Evolutionary conservation across 1,139 yeast species (phyloP), one percentile per base, ranked within the genome.

Genomic region (Hyphopichia pseudoburtonii): DNA sequence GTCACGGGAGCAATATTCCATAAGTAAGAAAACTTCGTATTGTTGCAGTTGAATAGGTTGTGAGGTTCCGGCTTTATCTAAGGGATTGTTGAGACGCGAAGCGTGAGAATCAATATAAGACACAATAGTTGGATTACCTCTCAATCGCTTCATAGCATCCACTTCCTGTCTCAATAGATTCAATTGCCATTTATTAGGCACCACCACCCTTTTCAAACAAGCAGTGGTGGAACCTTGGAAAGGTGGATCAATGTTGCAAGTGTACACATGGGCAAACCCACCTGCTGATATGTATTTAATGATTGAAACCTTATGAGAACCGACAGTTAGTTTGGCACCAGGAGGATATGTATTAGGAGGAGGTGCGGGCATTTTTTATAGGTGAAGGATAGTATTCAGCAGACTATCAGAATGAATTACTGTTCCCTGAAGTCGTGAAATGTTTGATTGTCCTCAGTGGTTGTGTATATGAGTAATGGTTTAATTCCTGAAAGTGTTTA

Each of bases 71-170:
- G 65, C 9, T 14, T 22, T 11, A 10, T 30, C 19, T n/a, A 31
- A 60, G 29, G 39, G 39, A 33, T 46, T 41, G 9, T 40, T 45
- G 41, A 65, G 61, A 48, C 96, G 70, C n/a, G 95, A 80, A 4
- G 98, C 98, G 64, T 92, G 96, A 3, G 96, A 87, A 62, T 94
- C 98, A 44, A 86, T 86, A 56, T 92, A 94, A 18, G 85, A 79
- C 10, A 94, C 97, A 46, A 92, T 82, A 52, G 86, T 82, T 18
- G 78, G 76, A 47, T 85, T 79, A 2, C 94, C 95, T 39, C 82
- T 69, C 37, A 92, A 69, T 34, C 94, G 73, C 57, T 89, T 70
- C 95, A 86, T 86, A 10, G 88, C 87, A 48, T 83, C 92, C 5
- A 86, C 94, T 55, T 86, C 95, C 43, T 83, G 86, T 38, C 94